Conservation (phyloP, 371 early-diverging fungal species). For the Mortierella sp. region DNA sequence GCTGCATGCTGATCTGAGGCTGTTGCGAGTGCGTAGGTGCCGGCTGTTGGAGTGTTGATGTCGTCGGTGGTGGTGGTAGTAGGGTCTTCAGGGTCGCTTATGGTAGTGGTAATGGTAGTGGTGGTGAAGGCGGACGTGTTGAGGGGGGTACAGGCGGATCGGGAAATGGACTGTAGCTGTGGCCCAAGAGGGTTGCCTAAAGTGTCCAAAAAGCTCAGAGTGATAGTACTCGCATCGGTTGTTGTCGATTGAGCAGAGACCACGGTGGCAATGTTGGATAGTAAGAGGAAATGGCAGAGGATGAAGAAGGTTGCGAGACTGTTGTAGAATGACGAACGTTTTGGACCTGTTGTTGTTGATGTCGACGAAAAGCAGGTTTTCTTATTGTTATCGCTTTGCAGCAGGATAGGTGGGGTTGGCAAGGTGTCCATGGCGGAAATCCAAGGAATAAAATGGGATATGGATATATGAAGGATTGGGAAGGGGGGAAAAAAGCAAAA, state of each 20-base stretch:
- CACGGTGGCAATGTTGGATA: not conserved
- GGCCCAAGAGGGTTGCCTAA: not conserved
- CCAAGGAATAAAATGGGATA: too few species aligned
- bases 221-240: not conserved
- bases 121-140: not conserved
- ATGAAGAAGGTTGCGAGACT: not conserved
- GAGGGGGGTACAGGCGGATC: not conserved
- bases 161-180: not conserved
- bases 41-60: not conserved
- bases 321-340: not conserved
- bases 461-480: not conserved
- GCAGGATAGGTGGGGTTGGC: too few species aligned
- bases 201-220: conserved; percentile 16
- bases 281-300: not conserved
- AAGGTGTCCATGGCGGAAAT: too few species aligned
- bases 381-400: too few species aligned
- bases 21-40: conserved; percentile 2
- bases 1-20: conserved; percentile 28
- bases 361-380: not conserved
- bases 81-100: conserved; percentile 17
- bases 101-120: not conserved
- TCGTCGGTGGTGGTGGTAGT: conserved; percentile 9
- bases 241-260: conserved; percentile 3
- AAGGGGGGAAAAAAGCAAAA: not conserved
- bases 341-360: not conserved